Evolutionary conservation across 345 rosid species (phyloP).

Genomic region (Abelmoschus esculentus): DNA sequence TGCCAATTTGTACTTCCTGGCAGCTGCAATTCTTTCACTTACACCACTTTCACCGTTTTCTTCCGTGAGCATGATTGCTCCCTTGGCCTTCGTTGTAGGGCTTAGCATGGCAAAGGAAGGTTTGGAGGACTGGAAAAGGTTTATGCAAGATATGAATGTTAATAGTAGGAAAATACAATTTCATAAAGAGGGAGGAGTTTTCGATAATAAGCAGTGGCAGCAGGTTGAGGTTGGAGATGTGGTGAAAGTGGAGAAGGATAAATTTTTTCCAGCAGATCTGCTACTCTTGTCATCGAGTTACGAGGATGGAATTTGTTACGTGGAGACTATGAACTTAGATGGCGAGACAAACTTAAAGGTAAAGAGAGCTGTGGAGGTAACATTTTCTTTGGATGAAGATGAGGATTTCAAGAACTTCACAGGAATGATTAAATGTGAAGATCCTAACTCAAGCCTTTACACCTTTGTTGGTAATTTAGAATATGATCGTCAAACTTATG

Average conservation of each 20-base stretch:
- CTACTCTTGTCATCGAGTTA: constrained; percentile 80
- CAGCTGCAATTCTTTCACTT: constrained; percentile 70
- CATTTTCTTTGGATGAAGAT: constrained; percentile 56
- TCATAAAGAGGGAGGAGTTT: constrained; percentile 52
- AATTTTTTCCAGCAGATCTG: constrained; percentile 89
- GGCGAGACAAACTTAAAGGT: constrained; percentile 97
- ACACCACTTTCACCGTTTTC: constrained; percentile 77
- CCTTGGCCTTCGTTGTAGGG: constrained; percentile 82
- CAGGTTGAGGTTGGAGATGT: constrained; percentile 74
- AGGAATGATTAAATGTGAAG: constrained; percentile 71
- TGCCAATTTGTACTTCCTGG: constrained; percentile 88
- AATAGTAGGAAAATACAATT: constrained; percentile 59
- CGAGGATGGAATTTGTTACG: constrained; percentile 94
- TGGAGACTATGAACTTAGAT: constrained; percentile 97
- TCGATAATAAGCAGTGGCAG: constrained; percentile 60
- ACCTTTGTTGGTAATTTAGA: constrained; percentile 82
- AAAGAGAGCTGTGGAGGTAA: constrained; percentile 68
- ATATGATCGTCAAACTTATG: constrained; percentile 48
- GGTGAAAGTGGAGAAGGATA: constrained; percentile 82
- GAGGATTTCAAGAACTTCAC: constrained; percentile 50
- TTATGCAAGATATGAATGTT: constrained; percentile 83
- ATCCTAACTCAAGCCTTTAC: constrained; percentile 90
- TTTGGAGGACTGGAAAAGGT: constrained; percentile 93
- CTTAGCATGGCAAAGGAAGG: constrained; percentile 93
- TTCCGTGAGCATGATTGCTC: constrained; percentile 85